These are phyloP conservation scores for Saccharomycopsis guyanensis DNA, from an alignment of 805 yeast genomes.

Conservation along the genomic window DNA sequence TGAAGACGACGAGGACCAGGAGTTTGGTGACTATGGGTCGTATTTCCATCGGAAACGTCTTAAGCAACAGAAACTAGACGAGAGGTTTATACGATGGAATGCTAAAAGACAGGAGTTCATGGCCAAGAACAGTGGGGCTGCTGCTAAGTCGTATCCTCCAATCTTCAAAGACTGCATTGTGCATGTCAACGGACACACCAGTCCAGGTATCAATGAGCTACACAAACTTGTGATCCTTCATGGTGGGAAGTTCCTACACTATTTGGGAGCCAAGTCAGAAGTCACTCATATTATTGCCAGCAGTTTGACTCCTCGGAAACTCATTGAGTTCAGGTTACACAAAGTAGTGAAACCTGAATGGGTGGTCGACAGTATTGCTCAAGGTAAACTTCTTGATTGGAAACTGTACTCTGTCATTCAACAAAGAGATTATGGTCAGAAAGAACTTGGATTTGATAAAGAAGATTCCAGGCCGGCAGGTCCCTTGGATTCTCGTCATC, in stretches of 20 bases:
- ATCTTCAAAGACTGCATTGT: constrained; percentile 60
- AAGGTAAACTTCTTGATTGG: constrained; percentile 55
- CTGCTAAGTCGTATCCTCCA: constrained; percentile 16
- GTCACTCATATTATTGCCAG: constrained; percentile 85
- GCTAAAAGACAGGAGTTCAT: constrained; percentile 27
- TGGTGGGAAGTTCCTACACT: constrained; percentile 74
- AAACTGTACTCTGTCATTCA: constrained; percentile 47
- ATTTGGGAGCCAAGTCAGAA: constrained; percentile 57
- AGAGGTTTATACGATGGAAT: constrained; percentile 43
- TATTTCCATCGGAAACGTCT: constrained; percentile 55
- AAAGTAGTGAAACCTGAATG: constrained; percentile 79
- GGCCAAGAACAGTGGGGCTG: constrained; percentile 24
- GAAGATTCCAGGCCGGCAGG: constrained; percentile 7
- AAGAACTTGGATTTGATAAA: constrained; percentile 27
- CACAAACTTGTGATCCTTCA: constrained; percentile 63
- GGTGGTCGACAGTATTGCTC: constrained; percentile 59
- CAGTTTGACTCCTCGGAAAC: constrained; percentile 69
- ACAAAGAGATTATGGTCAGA: constrained; percentile 49
- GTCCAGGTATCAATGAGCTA: constrained; percentile 67
- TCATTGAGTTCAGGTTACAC: constrained; percentile 52
- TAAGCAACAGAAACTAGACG: constrained; percentile 57
- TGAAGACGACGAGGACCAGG: constrained; percentile 22
- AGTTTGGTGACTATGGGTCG: constrained; percentile 59
- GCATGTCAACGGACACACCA: constrained; percentile 85
- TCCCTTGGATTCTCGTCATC: constrained; percentile 58